These are phyloP conservation scores for Neopestalotiopsis rosae DNA, from an alignment of 2,329 filamentous ascomycete species.

Conservation along the genomic window DNA sequence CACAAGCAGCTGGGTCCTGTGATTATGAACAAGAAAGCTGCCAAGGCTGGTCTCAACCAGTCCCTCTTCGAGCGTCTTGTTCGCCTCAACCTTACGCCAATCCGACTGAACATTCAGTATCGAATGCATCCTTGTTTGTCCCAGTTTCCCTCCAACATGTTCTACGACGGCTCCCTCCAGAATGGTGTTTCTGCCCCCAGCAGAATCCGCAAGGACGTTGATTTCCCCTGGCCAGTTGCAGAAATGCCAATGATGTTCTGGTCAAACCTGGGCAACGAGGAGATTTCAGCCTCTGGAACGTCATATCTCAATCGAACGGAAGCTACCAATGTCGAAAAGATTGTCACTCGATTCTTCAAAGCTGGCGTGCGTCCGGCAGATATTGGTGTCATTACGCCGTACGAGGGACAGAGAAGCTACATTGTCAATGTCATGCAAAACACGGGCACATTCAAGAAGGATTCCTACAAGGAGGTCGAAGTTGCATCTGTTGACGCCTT, in stretches of 20 bases:
- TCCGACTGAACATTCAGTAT: constrained; percentile 95
- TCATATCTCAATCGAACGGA: constrained; percentile 98
- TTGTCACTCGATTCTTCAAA: constrained; percentile 98
- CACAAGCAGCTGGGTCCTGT: constrained; percentile 98
- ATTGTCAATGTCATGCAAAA: constrained; percentile 99
- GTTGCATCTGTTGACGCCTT: constrained; percentile 98
- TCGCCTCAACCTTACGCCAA: constrained; percentile 86
- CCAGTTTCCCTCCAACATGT: constrained; percentile 99
- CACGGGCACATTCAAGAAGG: constrained; percentile 96
- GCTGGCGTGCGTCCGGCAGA: constrained; percentile 92
- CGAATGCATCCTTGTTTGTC: constrained; percentile 99
- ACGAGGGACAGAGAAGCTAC: constrained; percentile 97
- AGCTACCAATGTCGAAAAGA: constrained; percentile 96
- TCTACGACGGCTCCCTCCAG: constrained; percentile 96
- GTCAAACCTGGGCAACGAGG: constrained; percentile 96
- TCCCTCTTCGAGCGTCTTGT: constrained; percentile 98
- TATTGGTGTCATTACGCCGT: constrained; percentile 98
- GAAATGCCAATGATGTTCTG: constrained; percentile 99
- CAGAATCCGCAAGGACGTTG: constrained; percentile 87
- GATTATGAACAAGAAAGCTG: constrained; percentile 99
- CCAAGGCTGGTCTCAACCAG: constrained; percentile 95
- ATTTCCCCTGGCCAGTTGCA: constrained; percentile 95
- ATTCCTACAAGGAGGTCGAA: constrained; percentile 97
- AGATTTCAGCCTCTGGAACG: constrained; percentile 96
- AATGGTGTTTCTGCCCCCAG: constrained; percentile 93